A percentile compares a stretch with the other conserved stretches of the same genome.
Conservation (phyloP, 805 yeast genomes). For the Lachancea lanzarotensis region DNA sequence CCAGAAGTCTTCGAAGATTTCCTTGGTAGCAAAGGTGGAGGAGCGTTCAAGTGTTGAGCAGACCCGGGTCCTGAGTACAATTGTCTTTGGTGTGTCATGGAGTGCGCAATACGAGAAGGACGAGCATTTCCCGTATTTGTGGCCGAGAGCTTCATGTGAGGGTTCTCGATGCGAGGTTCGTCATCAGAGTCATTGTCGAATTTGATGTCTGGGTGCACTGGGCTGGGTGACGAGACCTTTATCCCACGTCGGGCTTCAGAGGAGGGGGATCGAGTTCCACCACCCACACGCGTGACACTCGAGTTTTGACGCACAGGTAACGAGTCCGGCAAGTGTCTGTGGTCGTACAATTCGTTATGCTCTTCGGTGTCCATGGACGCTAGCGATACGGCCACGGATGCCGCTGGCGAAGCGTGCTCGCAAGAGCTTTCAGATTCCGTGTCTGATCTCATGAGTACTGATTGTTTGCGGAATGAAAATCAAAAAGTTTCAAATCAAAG, state of each 20-base stretch:
- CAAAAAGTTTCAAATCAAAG: too few species aligned
- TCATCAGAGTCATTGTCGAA: constrained; percentile 8
- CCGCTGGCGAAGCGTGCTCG: constrained; percentile 17
- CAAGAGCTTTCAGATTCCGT: constrained; percentile 5
- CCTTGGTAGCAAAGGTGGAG: constrained; percentile 14
- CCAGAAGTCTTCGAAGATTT: constrained; percentile 20
- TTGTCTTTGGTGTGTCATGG: constrained; percentile 40
- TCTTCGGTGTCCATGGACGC: constrained; percentile 36
- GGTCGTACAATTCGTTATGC: constrained; percentile 39
- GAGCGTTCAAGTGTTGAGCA: background rate
- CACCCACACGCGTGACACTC: background rate
- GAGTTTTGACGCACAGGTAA: constrained; percentile 7
- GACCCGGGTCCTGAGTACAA: constrained; percentile 33
- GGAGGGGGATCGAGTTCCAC: too few species aligned
- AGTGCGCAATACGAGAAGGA: constrained; percentile 27
- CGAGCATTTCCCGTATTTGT: constrained; percentile 12
- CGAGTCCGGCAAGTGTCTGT: constrained; percentile 41
- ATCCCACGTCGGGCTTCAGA: background rate
- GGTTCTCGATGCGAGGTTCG: constrained; percentile 1
- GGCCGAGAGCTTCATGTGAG: constrained; percentile 5
- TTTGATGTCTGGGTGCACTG: constrained; percentile 3
- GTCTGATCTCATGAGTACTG: constrained; percentile 4
- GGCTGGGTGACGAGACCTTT: background rate
- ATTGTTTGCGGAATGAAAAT: too few species aligned
- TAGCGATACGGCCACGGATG: constrained; percentile 26